phyloP scores from a whole-genome alignment of 192 early-diverging fungal species.

The Coemansia sp. region DNA sequence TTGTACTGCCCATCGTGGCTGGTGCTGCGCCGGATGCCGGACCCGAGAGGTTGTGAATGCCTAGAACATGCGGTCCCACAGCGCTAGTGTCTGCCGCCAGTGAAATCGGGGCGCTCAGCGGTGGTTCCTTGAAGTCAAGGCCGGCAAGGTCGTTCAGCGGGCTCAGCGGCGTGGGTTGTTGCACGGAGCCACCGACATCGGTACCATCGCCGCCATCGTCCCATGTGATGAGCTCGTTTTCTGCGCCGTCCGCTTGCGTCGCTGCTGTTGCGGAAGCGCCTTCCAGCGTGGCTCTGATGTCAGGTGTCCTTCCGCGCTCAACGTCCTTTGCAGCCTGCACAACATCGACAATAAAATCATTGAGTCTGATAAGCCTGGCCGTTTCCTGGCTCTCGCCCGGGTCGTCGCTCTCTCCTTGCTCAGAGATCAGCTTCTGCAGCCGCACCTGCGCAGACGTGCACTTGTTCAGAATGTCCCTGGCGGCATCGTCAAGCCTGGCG shows the following conservation, averaged over 20 bases:
- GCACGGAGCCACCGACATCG: not conserved
- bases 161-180: constrained; percentile 5
- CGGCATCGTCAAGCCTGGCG: constrained; percentile 44
- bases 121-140: constrained; percentile 28
- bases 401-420: constrained; percentile 26
- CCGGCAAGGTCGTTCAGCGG: constrained; percentile 43
- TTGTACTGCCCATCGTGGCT: not conserved
- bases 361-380: constrained; percentile 41
- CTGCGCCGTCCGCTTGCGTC: not conserved
- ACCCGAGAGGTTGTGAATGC: constrained; percentile 25
- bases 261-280: not conserved
- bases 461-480: constrained; percentile 35
- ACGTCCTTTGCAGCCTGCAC: constrained; percentile 35
- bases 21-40: constrained; percentile 6
- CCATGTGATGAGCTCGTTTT: constrained; percentile 37
- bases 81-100: constrained; percentile 4
- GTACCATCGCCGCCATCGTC: constrained; percentile 16
- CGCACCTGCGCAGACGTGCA: constrained; percentile 41
- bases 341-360: constrained; percentile 43
- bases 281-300: constrained; percentile 8
- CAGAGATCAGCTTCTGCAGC: constrained; percentile 43
- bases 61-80: constrained; percentile 6
- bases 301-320: constrained; percentile 31
- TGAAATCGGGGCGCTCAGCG: constrained; percentile 6
- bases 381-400: constrained; percentile 26